phyloP scores from a whole-genome alignment of 2,329 filamentous ascomycete species.

The Whalleya microplaca region DNA sequence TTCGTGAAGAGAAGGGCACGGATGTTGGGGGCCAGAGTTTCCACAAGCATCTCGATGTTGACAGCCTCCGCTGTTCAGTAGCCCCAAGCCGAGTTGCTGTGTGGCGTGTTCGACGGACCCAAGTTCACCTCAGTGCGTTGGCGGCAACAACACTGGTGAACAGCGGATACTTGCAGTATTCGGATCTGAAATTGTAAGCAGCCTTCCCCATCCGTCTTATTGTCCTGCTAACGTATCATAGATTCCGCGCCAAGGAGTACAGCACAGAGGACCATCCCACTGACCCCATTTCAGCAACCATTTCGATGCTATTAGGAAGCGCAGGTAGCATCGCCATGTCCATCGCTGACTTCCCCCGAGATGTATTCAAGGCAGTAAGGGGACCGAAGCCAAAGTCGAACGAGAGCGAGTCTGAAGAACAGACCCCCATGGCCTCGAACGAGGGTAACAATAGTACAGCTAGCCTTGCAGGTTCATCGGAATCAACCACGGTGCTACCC shows the following conservation, averaged over 20 bases:
- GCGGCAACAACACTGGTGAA: slow-evolving; percentile 72
- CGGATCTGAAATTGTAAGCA: slow-evolving; percentile 72
- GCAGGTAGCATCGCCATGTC: slow-evolving; percentile 80
- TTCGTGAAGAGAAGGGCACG: slow-evolving; percentile 67
- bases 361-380: slow-evolving; percentile 52
- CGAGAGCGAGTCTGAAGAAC: slow-evolving; percentile 20
- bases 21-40: slow-evolving; percentile 69
- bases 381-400: slow-evolving; percentile 26
- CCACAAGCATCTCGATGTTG: slow-evolving; percentile 69
- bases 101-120: slow-evolving; percentile 73
- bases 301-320: slow-evolving; percentile 81
- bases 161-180: slow-evolving; percentile 66
- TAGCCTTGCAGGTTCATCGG: slow-evolving; percentile 2
- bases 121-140: slow-evolving; percentile 70
- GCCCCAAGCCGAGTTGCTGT: slow-evolving; percentile 70
- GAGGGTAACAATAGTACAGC: slow-evolving; percentile 10
- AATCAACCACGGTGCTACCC: slow-evolving; percentile 12
- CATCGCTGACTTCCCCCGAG: slow-evolving; percentile 71
- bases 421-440: slow-evolving; percentile 7
- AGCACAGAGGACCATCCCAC: slow-evolving; percentile 77
- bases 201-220: too few species aligned
- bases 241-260: slow-evolving; percentile 65
- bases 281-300: slow-evolving; percentile 78
- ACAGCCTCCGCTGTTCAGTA: slow-evolving; percentile 70
- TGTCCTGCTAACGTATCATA: slow-evolving; percentile 31